phyloP scores from a whole-genome alignment of 2,329 filamentous ascomycete species.

The Pseudogymnoascus verrucosus region DNA sequence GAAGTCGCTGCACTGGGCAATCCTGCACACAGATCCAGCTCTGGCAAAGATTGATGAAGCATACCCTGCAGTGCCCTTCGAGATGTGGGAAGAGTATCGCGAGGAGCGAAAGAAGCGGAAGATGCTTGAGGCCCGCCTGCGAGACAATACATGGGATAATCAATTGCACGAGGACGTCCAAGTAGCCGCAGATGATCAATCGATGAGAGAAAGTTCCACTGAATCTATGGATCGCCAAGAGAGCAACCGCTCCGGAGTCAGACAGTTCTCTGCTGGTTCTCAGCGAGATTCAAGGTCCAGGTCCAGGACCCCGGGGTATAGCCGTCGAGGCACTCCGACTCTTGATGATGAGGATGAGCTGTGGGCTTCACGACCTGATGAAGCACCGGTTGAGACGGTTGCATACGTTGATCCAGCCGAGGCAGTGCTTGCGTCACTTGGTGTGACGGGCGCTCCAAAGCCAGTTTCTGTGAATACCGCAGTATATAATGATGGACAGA shows the following conservation, averaged over 20 bases:
- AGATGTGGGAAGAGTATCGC: constrained; percentile 10
- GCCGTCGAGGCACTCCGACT: constrained; percentile 5
- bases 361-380: constrained; percentile 27
- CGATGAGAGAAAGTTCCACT: neutral
- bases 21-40: constrained; percentile 36
- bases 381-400: constrained; percentile 16
- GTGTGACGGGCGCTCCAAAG: constrained; percentile 30
- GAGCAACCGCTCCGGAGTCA: neutral
- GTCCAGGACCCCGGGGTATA: neutral
- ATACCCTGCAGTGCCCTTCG: constrained; percentile 20
- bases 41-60: constrained; percentile 28
- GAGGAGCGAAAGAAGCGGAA: neutral
- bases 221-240: neutral
- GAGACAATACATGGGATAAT: neutral
- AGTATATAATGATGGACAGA: neutral
- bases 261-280: neutral
- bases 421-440: constrained; percentile 28
- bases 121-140: neutral
- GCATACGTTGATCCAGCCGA: constrained; percentile 22
- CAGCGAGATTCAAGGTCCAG: neutral
- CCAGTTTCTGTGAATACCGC: constrained; percentile 15
- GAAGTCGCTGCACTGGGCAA: constrained; percentile 34
- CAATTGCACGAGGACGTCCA: neutral
- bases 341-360: constrained; percentile 13
- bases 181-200: neutral